Evolutionary conservation across 2,329 filamentous ascomycete species (phyloP).

Genomic region (Trichoderma hamatum): DNA sequence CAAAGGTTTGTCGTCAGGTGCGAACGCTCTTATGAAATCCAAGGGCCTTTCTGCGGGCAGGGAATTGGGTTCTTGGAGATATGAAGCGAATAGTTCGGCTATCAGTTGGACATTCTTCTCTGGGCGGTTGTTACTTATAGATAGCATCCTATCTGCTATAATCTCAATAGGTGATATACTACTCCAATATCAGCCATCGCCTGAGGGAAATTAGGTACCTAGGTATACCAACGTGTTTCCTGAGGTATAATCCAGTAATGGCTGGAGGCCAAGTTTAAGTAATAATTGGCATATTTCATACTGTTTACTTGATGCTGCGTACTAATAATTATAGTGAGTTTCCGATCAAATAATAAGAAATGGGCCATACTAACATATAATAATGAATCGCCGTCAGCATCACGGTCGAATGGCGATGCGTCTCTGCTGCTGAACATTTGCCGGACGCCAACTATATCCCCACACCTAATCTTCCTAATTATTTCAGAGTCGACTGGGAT

Average conservation of each 20-base stretch:
- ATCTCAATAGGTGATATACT: neutral
- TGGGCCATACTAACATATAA: constrained; percentile 29
- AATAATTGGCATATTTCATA: constrained; percentile 31
- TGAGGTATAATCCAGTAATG: constrained; percentile 16
- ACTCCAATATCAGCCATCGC: neutral
- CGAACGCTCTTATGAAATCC: constrained; percentile 17
- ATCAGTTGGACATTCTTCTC: constrained; percentile 12
- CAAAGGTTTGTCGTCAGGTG: constrained; percentile 14
- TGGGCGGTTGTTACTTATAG: neutral
- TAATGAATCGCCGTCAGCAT: constrained; percentile 19
- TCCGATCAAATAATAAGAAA: neutral
- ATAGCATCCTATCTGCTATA: neutral
- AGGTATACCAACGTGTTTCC: neutral
- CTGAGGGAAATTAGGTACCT: neutral
- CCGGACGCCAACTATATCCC: constrained; percentile 31
- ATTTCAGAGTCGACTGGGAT: constrained; percentile 29
- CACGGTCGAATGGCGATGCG: constrained; percentile 35
- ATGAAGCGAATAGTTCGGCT: constrained; percentile 28
- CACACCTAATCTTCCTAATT: constrained; percentile 16
- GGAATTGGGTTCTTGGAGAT: constrained; percentile 30
- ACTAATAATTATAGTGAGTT: constrained; percentile 17
- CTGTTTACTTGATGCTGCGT: constrained; percentile 16
- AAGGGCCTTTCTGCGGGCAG: constrained; percentile 29
- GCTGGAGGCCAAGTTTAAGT: constrained; percentile 27
- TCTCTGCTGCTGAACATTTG: constrained; percentile 30